Conservation (phyloP, 768 basidiomycete genomes). For the Asterophora parasitica region DNA sequence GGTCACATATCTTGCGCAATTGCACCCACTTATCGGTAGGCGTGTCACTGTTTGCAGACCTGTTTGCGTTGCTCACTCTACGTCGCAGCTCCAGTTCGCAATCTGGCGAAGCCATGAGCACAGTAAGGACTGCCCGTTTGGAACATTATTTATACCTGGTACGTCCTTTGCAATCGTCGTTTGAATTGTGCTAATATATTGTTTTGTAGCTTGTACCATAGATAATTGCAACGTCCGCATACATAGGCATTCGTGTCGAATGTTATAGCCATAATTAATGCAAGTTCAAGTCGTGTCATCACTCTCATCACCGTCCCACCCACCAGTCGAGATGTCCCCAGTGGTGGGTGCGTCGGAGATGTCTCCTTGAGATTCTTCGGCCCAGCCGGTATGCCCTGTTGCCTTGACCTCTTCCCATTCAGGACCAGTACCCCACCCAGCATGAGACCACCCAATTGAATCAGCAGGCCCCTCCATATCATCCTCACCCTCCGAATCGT, state of each 20-base stretch:
- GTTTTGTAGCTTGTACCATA: slow-evolving; percentile 25
- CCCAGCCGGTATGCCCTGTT: slow-evolving; percentile 1
- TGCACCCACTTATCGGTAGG: slow-evolving; percentile 83
- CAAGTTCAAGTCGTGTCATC: slow-evolving; percentile 28
- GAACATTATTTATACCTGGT: slow-evolving; percentile 31
- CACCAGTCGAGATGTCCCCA: slow-evolving; percentile 30
- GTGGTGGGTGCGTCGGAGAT: slow-evolving; percentile 18
- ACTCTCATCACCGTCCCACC: slow-evolving; percentile 45
- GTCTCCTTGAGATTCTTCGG: slow-evolving; percentile 2
- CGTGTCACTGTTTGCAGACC: background rate
- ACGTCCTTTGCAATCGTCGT: slow-evolving; percentile 1
- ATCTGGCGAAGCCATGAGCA: slow-evolving; percentile 4
- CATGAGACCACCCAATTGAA: slow-evolving; percentile 16
- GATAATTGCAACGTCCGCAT: slow-evolving; percentile 15
- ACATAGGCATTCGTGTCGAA: background rate
- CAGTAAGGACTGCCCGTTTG: background rate
- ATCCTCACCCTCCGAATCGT: slow-evolving; percentile 33
- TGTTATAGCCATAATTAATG: background rate
- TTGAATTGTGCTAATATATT: background rate
- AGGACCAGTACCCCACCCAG: slow-evolving; percentile 3
- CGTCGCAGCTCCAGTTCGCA: slow-evolving; percentile 14
- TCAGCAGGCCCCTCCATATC: slow-evolving; percentile 18
- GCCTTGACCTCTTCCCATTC: slow-evolving; percentile 2
- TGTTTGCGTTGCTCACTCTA: background rate
- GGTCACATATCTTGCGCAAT: slow-evolving; percentile 93